These are phyloP conservation scores for Schizochytrium sp. DNA, from an alignment of 108 stramenopile species.

Conservation along the genomic window DNA sequence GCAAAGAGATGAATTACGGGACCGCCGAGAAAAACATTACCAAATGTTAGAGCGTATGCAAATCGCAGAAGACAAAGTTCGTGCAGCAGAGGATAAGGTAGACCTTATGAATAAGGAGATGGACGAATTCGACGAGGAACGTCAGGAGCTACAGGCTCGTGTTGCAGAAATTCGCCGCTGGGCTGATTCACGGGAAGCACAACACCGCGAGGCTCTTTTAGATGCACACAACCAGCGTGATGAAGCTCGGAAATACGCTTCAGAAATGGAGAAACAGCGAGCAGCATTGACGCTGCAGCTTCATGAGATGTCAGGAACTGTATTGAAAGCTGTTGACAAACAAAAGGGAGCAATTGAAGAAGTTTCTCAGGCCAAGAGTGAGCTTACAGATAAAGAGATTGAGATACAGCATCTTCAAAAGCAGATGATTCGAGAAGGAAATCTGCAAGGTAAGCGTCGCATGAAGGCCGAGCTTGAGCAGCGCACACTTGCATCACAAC, in stretches of 20 bases:
- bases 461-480: constrained; percentile 59
- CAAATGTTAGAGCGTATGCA: constrained; percentile 15
- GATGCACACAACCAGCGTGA: background rate
- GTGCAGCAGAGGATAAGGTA: background rate
- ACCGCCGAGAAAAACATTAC: constrained; percentile 49
- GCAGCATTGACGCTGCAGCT: constrained; percentile 17
- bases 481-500: background rate
- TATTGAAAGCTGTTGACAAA: constrained; percentile 46
- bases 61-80: constrained; percentile 24
- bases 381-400: background rate
- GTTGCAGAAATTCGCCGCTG: constrained; percentile 19
- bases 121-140: constrained; percentile 12
- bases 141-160: constrained; percentile 16
- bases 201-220: background rate
- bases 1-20: constrained; percentile 29
- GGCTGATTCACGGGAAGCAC: constrained; percentile 39
- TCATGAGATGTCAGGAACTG: constrained; percentile 55
- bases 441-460: constrained; percentile 40
- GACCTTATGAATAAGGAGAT: background rate
- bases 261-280: background rate
- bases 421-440: constrained; percentile 35
- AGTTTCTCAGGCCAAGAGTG: constrained; percentile 3
- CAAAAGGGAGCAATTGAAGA: constrained; percentile 40
- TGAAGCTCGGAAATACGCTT: background rate
- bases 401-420: constrained; percentile 14